Evolutionary conservation across 495 filamentous ascomycete genomes (phyloP), one percentile per base, ranked within the genome.

Genomic region (Tuber microsphaerosporum): DNA sequence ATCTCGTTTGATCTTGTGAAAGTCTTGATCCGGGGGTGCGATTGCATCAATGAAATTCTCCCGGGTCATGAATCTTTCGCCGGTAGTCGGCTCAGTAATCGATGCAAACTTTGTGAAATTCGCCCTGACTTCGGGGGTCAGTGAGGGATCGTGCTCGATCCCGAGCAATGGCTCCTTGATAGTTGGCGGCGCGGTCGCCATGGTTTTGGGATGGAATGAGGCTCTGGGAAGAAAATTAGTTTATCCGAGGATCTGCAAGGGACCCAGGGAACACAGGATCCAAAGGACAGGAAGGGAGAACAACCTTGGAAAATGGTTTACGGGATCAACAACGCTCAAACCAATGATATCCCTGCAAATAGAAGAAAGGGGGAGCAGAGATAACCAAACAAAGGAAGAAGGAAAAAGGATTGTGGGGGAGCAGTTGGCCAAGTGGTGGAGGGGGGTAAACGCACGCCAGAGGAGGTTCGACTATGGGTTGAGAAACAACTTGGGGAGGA

Each of bases 1-100:
- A 81, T 94, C 91, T 75, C 95, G 91, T 84, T 93, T 91, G 86
- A 98, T 97, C 85, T 99, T 99, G 86, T 97, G 94, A 85, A 95
- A 98, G 87, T 97, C 93, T 83, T 97, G 93, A 43, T 88, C 86
- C 41, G 89, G 88, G 0, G 95, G 96, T 75, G 94, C 94, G 85
- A 99, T 90, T 14, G 94, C 95, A 77, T 93, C 87, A 74, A 98
- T 88, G 81, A 99, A 99, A 80, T 94, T 89, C 14, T 94, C 90
- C 74, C 91, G 88, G 65, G 86, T 89, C 90, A 99, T 92, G 81
- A 88, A 93, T 70, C 88, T 83, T 80, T 97, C 92, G 68, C 92
- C 95, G 16, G 89, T 88, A 76, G 87, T 86, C 71, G 91, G 87
- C 82, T 97, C 91, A 81, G 90, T 91, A 80, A 86, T 86, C 9